A percentile compares a stretch with the other conserved stretches of the same genome.
Evolutionary conservation across 148 eudicot species (phyloP).

Genomic region (Heliamphora exappendiculata): DNA sequence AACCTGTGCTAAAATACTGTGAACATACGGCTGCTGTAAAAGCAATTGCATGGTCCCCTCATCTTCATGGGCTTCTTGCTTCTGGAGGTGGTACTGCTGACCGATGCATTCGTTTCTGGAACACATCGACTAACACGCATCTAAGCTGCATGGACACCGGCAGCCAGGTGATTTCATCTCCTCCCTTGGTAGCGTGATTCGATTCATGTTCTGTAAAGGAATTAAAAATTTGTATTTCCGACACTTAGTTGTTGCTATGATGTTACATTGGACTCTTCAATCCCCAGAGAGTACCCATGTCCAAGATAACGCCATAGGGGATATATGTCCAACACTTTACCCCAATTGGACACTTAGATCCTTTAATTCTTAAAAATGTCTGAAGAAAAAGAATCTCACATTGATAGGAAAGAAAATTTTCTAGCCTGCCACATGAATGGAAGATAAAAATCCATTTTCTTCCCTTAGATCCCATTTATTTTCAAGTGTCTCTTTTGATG

Average conservation of each 20-base stretch:
- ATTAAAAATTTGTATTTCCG: not conserved
- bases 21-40: conserved; percentile 93
- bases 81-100: conserved; percentile 99
- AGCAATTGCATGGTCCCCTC: conserved; percentile 98
- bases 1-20: conserved; percentile 68
- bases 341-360: too few species aligned
- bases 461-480: too few species aligned
- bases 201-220: not conserved
- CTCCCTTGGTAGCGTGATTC: not conserved
- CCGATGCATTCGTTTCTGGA: conserved; percentile 88
- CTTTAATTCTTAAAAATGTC: too few species aligned
- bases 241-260: not conserved
- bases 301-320: too few species aligned
- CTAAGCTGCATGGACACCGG: conserved; percentile 85
- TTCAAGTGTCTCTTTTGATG: too few species aligned
- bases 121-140: conserved; percentile 78
- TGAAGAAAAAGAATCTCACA: too few species aligned
- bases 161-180: conserved; percentile 54
- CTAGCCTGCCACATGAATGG: too few species aligned
- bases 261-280: too few species aligned
- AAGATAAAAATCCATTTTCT: too few species aligned
- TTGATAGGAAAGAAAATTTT: too few species aligned
- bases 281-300: too few species aligned
- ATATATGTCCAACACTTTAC: too few species aligned
- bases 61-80: conserved; percentile 84